Evolutionary conservation across 176 grass and related monocot species (phyloP).

Genomic region (Bolboschoenus planiculmis): DNA sequence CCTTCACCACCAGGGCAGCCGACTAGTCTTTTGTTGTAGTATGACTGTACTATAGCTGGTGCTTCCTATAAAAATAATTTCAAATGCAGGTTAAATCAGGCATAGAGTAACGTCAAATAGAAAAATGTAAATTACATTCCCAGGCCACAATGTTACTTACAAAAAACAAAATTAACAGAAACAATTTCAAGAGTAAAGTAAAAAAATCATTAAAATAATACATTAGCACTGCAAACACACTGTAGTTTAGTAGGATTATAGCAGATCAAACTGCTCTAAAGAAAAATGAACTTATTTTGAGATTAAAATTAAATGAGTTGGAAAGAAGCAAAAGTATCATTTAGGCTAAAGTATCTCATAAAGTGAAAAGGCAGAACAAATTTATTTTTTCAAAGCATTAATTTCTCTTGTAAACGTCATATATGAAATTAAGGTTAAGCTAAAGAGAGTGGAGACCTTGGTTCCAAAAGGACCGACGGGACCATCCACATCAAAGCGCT

Average conservation of each 20-base stretch:
- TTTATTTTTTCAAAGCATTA: background rate
- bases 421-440: background rate
- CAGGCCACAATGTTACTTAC: background rate
- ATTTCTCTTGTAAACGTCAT: background rate
- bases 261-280: background rate
- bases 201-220: background rate
- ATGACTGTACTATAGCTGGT: slow-evolving; percentile 51
- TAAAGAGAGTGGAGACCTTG: slow-evolving; percentile 31
- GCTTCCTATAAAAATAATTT: slow-evolving; percentile 37
- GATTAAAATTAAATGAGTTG: background rate
- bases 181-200: background rate
- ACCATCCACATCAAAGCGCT: slow-evolving; percentile 70
- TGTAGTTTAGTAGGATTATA: background rate
- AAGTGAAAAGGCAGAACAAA: background rate
- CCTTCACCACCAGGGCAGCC: slow-evolving; percentile 60
- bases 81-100: slow-evolving; percentile 7
- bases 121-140: slow-evolving; percentile 7
- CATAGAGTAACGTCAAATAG: background rate
- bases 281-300: background rate
- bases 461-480: slow-evolving; percentile 62
- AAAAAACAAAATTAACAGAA: background rate
- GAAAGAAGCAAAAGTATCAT: background rate
- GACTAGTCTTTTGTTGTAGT: slow-evolving; percentile 69
- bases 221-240: background rate
- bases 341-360: background rate